Evolutionary conservation across 495 filamentous ascomycete genomes (phyloP).

Genomic region (Tetracladium setigerum): DNA sequence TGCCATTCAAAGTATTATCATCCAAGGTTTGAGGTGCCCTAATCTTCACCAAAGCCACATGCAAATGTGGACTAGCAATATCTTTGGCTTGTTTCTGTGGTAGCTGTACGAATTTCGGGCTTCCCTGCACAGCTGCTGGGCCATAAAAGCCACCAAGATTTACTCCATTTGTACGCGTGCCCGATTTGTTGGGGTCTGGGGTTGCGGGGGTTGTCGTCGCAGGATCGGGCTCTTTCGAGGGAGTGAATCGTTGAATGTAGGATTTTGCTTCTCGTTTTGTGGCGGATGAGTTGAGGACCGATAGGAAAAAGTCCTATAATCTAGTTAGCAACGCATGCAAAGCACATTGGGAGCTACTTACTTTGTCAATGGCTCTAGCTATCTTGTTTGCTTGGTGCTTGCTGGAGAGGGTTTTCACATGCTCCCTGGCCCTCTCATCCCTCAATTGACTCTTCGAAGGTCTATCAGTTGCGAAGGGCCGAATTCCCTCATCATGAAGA

Average conservation of each 20-base stretch:
- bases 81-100: conserved; percentile 27
- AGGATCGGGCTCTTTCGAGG: conserved; percentile 13
- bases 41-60: conserved; percentile 83
- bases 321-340: neutral
- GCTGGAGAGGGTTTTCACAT: conserved; percentile 19
- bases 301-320: conserved; percentile 70
- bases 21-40: conserved; percentile 61
- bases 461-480: conserved; percentile 10
- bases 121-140: conserved; percentile 53
- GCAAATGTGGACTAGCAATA: conserved; percentile 44
- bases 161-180: conserved; percentile 29
- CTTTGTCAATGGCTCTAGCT: conserved; percentile 18
- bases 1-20: conserved; percentile 59
- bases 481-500: neutral
- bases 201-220: neutral
- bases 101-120: conserved; percentile 52
- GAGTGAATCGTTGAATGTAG: conserved; percentile 74
- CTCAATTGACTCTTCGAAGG: conserved; percentile 10
- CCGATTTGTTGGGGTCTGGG: conserved; percentile 6
- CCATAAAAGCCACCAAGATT: conserved; percentile 58
- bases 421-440: conserved; percentile 15
- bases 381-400: conserved; percentile 20
- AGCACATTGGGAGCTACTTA: neutral
- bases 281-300: conserved; percentile 72
- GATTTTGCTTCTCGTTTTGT: conserved; percentile 87